These are phyloP conservation scores for Fusarium protoensiforme DNA, from an alignment of 2,329 filamentous ascomycete species.

Conservation along the genomic window DNA sequence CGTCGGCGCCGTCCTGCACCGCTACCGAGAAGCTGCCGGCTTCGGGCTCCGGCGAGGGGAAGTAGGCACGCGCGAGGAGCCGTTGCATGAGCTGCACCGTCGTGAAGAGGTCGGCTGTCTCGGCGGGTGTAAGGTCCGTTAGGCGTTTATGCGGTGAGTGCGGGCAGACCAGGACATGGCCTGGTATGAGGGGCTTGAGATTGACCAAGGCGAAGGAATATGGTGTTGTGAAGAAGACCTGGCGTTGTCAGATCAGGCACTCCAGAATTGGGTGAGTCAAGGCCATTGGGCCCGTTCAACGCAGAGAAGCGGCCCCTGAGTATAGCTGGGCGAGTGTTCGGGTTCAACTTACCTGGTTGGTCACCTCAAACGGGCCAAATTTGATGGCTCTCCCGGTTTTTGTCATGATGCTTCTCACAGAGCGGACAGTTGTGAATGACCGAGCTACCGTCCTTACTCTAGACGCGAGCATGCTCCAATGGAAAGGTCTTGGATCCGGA, in stretches of 20 bases:
- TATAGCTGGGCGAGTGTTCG: not conserved
- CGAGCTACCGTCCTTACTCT: conserved; percentile 18
- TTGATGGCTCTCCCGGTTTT: conserved; percentile 56
- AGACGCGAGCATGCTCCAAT: conserved; percentile 36
- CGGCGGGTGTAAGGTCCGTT: conserved; percentile 75
- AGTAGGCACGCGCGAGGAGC: conserved; percentile 74
- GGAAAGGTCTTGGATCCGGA: not conserved
- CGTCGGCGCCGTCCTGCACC: conserved; percentile 90
- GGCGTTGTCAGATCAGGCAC: conserved; percentile 9
- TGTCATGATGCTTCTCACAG: conserved; percentile 45
- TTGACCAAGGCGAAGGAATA: conserved; percentile 92
- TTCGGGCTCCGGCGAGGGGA: conserved; percentile 61
- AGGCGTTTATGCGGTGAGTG: conserved; percentile 76
- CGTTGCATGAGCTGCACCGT: conserved; percentile 85
- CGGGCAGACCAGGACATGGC: conserved; percentile 92
- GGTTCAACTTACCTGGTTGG: conserved; percentile 69
- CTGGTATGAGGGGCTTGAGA: conserved; percentile 91
- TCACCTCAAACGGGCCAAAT: conserved; percentile 83
- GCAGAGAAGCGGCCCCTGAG: not conserved
- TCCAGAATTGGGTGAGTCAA: not conserved
- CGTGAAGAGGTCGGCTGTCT: conserved; percentile 85
- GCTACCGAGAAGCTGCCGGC: conserved; percentile 90
- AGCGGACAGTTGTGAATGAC: conserved; percentile 15
- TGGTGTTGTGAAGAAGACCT: conserved; percentile 89
- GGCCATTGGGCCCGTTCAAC: not conserved